Evolutionary conservation across 2,329 filamentous ascomycete genomes (phyloP), one percentile per base, ranked within the genome.

Genomic region (Paecilomyces formosus): DNA sequence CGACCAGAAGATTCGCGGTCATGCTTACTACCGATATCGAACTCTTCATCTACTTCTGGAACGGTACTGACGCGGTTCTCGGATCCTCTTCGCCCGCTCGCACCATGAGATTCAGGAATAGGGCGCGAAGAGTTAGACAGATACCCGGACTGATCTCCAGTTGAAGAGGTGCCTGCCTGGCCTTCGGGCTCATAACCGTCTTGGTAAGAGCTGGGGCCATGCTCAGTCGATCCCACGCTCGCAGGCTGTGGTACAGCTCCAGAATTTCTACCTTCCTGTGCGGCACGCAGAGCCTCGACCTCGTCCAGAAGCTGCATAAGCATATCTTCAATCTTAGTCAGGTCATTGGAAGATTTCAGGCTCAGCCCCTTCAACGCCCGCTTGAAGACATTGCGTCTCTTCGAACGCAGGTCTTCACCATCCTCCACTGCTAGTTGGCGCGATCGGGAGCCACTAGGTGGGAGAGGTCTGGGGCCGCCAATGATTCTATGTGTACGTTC

Each of bases 361-460:
- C 91, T 91, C 55, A 99, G 80, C 2, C 92, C 92, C 71, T 95
- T 93, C 55, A 99, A 80, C n/a, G 94, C 94, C 62, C 93, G 87
- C 67, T 88, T 89, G 78, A 97, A 94, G n/a, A 99, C 84, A 70
- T 91, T 96, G 75, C 91, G 89, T 70, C 91, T 92, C 83, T 97
- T 97, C 52, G 83, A 81, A 22, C 87, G 81, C 49, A 81, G 68
- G 53, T 87, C 84, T 31, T 85, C 83, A 5, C 77, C 75, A 18
- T 84, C 82, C 8, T 83, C 80, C 12, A 76, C 71, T 8, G 72
- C 70, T 24, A 76, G 78, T 65, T 68, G 69, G 60, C 79, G 79
- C 49, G 78, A 78, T 58, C 76, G 75, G 45, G 84, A 78, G 11
- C 79, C 79, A 54, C 84, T 84, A 30, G 84, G 78, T 8, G 92